A percentile compares a stretch with the other conserved stretches of the same genome.
Conservation (phyloP, 2,329 filamentous ascomycete genomes). For the Aspergillus fijiensis region DNA sequence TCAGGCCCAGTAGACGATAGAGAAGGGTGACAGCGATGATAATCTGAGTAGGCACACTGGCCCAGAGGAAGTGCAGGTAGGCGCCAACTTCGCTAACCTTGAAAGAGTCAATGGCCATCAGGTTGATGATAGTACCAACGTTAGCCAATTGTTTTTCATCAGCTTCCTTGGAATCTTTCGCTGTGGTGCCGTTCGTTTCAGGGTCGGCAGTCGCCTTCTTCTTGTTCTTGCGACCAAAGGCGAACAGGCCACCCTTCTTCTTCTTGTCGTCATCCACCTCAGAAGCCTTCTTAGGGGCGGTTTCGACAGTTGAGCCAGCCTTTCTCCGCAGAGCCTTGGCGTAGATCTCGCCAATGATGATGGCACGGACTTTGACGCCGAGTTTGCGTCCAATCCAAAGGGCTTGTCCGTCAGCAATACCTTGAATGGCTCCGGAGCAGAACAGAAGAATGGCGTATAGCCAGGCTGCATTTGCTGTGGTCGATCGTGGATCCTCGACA, state of each 20-base stretch:
- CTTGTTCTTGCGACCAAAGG: conserved; percentile 62
- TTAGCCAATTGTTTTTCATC: conserved; percentile 74
- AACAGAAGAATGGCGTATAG: conserved; percentile 91
- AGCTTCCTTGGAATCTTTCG: conserved; percentile 28
- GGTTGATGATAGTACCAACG: conserved; percentile 95
- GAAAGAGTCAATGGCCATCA: conserved; percentile 99
- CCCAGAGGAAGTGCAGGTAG: conserved; percentile 95
- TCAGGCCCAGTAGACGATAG: conserved; percentile 86
- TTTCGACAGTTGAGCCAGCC: conserved; percentile 75
- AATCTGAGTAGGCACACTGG: conserved; percentile 84
- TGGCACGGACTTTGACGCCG: conserved; percentile 86
- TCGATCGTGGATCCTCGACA: conserved; percentile 75
- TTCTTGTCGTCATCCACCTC: conserved; percentile 38
- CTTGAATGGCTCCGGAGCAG: conserved; percentile 75
- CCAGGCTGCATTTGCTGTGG: conserved; percentile 87
- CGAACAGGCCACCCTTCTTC: conserved; percentile 44
- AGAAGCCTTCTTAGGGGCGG: conserved; percentile 63
- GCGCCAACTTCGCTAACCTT: conserved; percentile 94
- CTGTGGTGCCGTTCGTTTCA: conserved; percentile 18
- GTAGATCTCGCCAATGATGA: conserved; percentile 97
- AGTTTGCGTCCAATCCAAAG: conserved; percentile 93
- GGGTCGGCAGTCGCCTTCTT: conserved; percentile 28
- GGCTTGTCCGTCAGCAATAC: conserved; percentile 79
- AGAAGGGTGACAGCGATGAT: conserved; percentile 76
- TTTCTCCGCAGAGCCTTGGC: conserved; percentile 91